phyloP scores from a whole-genome alignment of 805 yeast species.

The Candida silvicultrix region DNA sequence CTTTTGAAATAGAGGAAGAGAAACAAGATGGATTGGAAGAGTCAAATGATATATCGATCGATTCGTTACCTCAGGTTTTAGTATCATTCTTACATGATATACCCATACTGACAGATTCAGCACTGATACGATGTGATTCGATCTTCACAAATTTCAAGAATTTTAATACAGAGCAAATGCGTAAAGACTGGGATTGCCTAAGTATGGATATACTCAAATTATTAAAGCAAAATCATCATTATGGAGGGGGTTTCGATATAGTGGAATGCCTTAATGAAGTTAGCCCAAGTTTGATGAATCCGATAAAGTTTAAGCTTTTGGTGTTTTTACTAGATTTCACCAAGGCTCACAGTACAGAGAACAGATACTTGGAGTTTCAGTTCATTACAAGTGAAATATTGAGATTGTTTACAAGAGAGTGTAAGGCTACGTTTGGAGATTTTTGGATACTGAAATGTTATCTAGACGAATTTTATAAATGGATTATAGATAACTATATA shows the following conservation, averaged over 20 bases:
- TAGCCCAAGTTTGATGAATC: background rate
- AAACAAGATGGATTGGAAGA: too few relatives aligned
- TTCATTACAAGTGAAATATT: background rate
- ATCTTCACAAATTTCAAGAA: background rate
- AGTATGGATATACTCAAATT: too few relatives aligned
- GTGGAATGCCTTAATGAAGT: background rate
- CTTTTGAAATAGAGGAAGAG: too few relatives aligned
- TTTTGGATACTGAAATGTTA: constrained; percentile 17
- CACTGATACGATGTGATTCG: background rate
- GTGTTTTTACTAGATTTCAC: too few relatives aligned
- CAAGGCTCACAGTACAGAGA: background rate
- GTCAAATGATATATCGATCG: too few relatives aligned
- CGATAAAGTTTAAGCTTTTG: background rate
- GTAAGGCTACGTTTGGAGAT: constrained; percentile 8
- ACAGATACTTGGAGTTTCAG: background rate
- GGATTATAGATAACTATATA: constrained; percentile 10
- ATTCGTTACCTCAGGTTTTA: background rate
- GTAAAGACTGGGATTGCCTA: background rate
- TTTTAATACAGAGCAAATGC: background rate
- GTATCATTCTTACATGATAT: background rate
- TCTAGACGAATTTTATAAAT: constrained; percentile 14
- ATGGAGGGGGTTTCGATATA: too few relatives aligned
- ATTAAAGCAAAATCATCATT: too few relatives aligned
- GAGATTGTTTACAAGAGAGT: constrained; percentile 11
- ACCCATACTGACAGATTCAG: background rate